Evolutionary conservation across 164 flowering plant species (phyloP).

Genomic region (Saururus chinensis): DNA sequence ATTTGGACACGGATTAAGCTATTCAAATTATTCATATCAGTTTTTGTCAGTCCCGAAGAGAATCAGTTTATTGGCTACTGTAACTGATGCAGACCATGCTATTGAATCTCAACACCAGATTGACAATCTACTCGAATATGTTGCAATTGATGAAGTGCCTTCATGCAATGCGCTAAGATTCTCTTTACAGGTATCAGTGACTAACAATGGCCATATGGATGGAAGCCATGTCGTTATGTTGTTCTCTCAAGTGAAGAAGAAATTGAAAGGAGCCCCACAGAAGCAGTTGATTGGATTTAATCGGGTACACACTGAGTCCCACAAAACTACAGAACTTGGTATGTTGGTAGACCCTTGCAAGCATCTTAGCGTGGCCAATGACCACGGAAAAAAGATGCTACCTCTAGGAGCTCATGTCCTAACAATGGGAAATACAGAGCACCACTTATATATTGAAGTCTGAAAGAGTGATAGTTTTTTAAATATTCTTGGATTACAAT

Average conservation of each 20-base stretch:
- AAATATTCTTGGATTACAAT: no score
- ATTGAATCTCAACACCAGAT: slow-evolving; percentile 12
- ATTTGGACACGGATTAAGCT: slow-evolving; percentile 81
- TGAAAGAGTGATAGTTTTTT: not conserved
- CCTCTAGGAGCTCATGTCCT: slow-evolving; percentile 53
- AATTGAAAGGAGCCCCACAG: slow-evolving; percentile 39
- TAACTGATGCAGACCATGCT: slow-evolving; percentile 4
- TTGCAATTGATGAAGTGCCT: slow-evolving; percentile 35
- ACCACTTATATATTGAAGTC: slow-evolving; percentile 8
- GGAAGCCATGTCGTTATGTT: slow-evolving; percentile 73
- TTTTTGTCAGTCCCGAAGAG: slow-evolving; percentile 45
- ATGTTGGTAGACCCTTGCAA: slow-evolving; percentile 66
- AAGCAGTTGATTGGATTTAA: slow-evolving; percentile 68
- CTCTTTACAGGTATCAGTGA: slow-evolving; percentile 36
- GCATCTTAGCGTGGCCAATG: slow-evolving; percentile 56
- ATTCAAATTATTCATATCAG: slow-evolving; percentile 43
- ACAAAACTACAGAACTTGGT: slow-evolving; percentile 28
- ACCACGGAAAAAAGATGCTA: slow-evolving; percentile 44
- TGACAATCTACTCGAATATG: slow-evolving; percentile 18
- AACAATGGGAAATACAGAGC: slow-evolving; percentile 35
- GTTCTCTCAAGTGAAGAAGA: slow-evolving; percentile 29
- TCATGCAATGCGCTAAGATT: slow-evolving; percentile 55
- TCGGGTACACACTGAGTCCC: slow-evolving; percentile 34
- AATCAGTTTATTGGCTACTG: slow-evolving; percentile 20
- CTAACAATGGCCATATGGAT: slow-evolving; percentile 56